Evolutionary conservation across 1,284 basidiomycete genomes (phyloP).

Genomic region (Malassezia japonica): DNA sequence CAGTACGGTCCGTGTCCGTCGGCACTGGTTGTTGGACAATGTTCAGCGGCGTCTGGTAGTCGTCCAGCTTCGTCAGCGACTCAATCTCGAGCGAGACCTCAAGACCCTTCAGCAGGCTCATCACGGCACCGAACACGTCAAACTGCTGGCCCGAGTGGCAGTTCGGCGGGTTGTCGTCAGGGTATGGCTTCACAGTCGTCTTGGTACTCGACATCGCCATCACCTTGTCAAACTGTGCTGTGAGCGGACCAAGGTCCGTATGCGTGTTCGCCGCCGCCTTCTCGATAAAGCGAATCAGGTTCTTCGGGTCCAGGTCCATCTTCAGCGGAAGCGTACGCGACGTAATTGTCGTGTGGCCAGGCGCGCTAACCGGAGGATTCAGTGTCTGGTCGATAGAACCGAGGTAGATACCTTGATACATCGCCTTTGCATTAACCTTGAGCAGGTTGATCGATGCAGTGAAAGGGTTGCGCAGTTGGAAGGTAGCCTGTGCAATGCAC

Average conservation of each 20-base stretch:
- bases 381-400: constrained; percentile 53
- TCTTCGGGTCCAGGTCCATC: constrained; percentile 60
- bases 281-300: constrained; percentile 58
- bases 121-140: constrained; percentile 55
- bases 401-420: constrained; percentile 49
- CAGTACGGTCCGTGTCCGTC: constrained; percentile 59
- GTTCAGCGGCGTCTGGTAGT: constrained; percentile 55
- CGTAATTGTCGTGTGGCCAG: constrained; percentile 58
- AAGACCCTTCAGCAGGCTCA: constrained; percentile 58
- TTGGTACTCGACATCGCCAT: constrained; percentile 57
- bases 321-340: constrained; percentile 58
- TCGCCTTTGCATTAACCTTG: constrained; percentile 56
- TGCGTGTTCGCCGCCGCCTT: constrained; percentile 55
- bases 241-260: constrained; percentile 60
- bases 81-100: constrained; percentile 53
- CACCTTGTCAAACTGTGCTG: constrained; percentile 57
- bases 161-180: constrained; percentile 50
- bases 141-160: constrained; percentile 55
- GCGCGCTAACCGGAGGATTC: constrained; percentile 57
- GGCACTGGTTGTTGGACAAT: constrained; percentile 61
- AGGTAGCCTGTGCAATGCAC: constrained; percentile 24
- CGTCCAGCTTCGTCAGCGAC: constrained; percentile 34
- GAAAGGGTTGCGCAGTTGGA: constrained; percentile 61
- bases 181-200: constrained; percentile 55
- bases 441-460: constrained; percentile 65